These are phyloP conservation scores for Trichoderma lentiforme DNA, from an alignment of 2,329 filamentous ascomycete genomes.

Conservation along the genomic window DNA sequence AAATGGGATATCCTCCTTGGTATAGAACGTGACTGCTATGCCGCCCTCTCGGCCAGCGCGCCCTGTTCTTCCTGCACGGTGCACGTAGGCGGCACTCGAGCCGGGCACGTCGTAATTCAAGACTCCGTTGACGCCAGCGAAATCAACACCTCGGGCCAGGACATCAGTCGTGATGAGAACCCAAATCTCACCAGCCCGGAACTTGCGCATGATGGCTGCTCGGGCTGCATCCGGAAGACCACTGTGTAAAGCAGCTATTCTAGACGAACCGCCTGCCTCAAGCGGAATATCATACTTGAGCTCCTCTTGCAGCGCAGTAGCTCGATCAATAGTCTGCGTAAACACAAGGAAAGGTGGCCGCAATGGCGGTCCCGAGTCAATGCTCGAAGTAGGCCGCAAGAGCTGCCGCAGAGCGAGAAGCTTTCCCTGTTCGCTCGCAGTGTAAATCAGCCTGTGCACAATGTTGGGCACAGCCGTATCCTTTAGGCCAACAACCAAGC, in stretches of 20 bases:
- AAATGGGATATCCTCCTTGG: constrained; percentile 85
- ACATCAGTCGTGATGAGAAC: constrained; percentile 94
- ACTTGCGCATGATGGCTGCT: constrained; percentile 79
- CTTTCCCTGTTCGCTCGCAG: constrained; percentile 90
- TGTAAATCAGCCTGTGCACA: constrained; percentile 82
- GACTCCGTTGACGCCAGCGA: constrained; percentile 90
- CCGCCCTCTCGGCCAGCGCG: constrained; percentile 84
- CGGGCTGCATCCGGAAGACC: constrained; percentile 74
- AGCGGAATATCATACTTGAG: constrained; percentile 91
- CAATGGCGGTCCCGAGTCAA: constrained; percentile 57
- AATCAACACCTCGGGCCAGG: constrained; percentile 87
- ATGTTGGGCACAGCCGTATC: constrained; percentile 94
- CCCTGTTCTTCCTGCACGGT: constrained; percentile 88
- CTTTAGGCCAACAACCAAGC: constrained; percentile 92
- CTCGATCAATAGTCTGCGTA: constrained; percentile 90
- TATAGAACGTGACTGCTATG: constrained; percentile 90
- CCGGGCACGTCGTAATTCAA: constrained; percentile 97
- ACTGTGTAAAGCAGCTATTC: constrained; percentile 88
- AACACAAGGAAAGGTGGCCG: constrained; percentile 92
- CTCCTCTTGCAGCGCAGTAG: constrained; percentile 81
- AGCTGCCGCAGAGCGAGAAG: constrained; percentile 87
- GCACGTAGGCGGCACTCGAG: constrained; percentile 86
- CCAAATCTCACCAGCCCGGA: constrained; percentile 92
- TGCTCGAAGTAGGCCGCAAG: constrained; percentile 66
- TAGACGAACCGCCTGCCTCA: constrained; percentile 76